phyloP scores from a whole-genome alignment of 2,329 filamentous ascomycete genomes.

The Furcasterigmium furcatum region DNA sequence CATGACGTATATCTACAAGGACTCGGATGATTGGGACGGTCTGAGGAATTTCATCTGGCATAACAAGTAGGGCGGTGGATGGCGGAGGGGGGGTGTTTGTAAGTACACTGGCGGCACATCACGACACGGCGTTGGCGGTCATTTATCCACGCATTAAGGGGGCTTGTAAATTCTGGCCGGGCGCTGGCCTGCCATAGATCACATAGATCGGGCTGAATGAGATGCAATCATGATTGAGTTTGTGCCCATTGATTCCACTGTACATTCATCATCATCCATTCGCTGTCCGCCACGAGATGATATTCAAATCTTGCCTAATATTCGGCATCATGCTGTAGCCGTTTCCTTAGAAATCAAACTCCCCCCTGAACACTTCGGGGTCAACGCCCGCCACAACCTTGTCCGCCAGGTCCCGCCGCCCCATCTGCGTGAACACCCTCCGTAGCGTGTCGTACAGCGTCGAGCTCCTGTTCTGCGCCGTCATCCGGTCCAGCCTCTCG shows the following conservation, averaged over 20 bases:
- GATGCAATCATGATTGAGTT: background rate
- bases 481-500: slow-evolving; percentile 78
- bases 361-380: slow-evolving; percentile 80
- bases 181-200: background rate
- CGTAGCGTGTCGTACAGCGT: slow-evolving; percentile 94
- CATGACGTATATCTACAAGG: slow-evolving; percentile 95
- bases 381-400: slow-evolving; percentile 87
- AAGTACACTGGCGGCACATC: too few species aligned
- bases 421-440: slow-evolving; percentile 96
- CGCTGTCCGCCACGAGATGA: too few species aligned
- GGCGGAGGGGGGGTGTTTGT: too few species aligned
- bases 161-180: too few species aligned
- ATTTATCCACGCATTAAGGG: too few species aligned
- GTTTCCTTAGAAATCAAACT: slow-evolving; percentile 73
- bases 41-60: slow-evolving; percentile 82
- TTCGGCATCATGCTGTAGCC: background rate
- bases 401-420: slow-evolving; percentile 80
- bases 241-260: background rate
- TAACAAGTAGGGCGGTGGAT: slow-evolving; percentile 69
- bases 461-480: slow-evolving; percentile 92
- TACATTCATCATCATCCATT: background rate
- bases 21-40: slow-evolving; percentile 87
- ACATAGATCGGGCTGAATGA: background rate
- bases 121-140: background rate
- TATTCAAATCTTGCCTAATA: background rate